Percentiles rank a stretch among this genome's conserved stretches.
Conservation (phyloP, 495 filamentous ascomycete species). For the Rhypophila decipiens region DNA sequence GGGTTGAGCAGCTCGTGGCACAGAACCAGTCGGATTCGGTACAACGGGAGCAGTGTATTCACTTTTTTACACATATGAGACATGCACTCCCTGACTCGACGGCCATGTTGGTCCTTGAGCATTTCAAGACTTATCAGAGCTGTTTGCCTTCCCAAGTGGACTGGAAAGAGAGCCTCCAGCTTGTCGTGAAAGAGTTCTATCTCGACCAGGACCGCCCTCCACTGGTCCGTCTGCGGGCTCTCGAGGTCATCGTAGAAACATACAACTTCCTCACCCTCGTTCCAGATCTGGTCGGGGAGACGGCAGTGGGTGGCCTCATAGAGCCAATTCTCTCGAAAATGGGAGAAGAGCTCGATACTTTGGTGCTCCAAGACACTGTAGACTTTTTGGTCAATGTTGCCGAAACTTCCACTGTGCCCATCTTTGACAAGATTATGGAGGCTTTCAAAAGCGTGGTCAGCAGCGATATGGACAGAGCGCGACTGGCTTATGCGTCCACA, state of each 20-base stretch:
- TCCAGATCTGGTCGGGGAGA: conserved; percentile 41
- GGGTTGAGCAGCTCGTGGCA: conserved; percentile 37
- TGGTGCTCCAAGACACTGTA: conserved; percentile 45
- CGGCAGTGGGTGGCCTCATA: conserved; percentile 35
- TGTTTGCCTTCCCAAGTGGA: conserved; percentile 63
- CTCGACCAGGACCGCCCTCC: conserved; percentile 55
- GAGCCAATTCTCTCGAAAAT: conserved; percentile 43
- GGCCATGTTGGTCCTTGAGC: conserved; percentile 50
- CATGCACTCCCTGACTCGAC: conserved; percentile 52
- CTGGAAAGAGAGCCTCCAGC: conserved; percentile 59
- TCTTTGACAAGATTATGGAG: conserved; percentile 49
- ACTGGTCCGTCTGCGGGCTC: conserved; percentile 59
- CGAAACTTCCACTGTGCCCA: conserved; percentile 33
- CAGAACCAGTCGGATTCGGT: conserved; percentile 37
- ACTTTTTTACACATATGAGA: conserved; percentile 61
- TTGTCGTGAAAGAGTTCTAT: conserved; percentile 61
- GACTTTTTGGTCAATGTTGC: conserved; percentile 46
- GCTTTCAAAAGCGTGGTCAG: conserved; percentile 38
- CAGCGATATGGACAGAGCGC: conserved; percentile 31
- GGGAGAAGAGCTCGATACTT: conserved; percentile 46
- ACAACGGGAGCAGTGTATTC: conserved; percentile 56
- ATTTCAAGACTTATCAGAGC: conserved; percentile 54
- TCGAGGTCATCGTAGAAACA: conserved; percentile 63
- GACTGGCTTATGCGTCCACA: conserved; percentile 24
- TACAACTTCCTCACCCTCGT: conserved; percentile 54